Conservation (phyloP, 495 filamentous ascomycete genomes). For the Annulohypoxylon nitens region DNA sequence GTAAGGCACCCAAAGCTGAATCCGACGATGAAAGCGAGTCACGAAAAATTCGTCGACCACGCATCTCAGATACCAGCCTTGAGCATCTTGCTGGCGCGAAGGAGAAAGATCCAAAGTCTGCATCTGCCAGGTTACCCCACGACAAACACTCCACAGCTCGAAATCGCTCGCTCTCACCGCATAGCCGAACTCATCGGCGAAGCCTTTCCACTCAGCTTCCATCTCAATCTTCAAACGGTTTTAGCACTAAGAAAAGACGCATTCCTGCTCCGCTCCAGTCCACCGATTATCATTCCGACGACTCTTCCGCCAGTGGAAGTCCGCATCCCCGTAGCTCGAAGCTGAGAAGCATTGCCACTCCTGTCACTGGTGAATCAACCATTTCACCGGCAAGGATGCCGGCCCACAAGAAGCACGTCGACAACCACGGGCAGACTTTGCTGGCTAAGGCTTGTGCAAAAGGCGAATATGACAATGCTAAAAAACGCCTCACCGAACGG, state of each 20-base stretch:
- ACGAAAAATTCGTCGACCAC: constrained; percentile 63
- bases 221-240: constrained; percentile 62
- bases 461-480: constrained; percentile 78
- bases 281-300: constrained; percentile 77
- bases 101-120: constrained; percentile 49
- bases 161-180: constrained; percentile 75
- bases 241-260: constrained; percentile 68
- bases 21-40: constrained; percentile 64
- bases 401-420: constrained; percentile 81
- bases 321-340: constrained; percentile 76
- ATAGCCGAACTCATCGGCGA: constrained; percentile 69
- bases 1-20: constrained; percentile 60
- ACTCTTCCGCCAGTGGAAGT: constrained; percentile 79
- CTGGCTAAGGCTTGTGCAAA: constrained; percentile 86
- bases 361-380: constrained; percentile 64
- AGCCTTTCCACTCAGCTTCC: constrained; percentile 73
- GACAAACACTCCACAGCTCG: constrained; percentile 57
- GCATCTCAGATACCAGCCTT: constrained; percentile 59
- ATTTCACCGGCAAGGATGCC: constrained; percentile 77
- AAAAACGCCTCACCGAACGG: constrained; percentile 75
- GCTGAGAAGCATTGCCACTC: constrained; percentile 72
- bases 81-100: constrained; percentile 53
- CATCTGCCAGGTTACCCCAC: constrained; percentile 51
- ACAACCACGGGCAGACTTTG: constrained; percentile 86
- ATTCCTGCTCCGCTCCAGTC: constrained; percentile 69